These are phyloP conservation scores for Rosa persica DNA, from an alignment of 306 rosid species.

Conservation along the genomic window DNA sequence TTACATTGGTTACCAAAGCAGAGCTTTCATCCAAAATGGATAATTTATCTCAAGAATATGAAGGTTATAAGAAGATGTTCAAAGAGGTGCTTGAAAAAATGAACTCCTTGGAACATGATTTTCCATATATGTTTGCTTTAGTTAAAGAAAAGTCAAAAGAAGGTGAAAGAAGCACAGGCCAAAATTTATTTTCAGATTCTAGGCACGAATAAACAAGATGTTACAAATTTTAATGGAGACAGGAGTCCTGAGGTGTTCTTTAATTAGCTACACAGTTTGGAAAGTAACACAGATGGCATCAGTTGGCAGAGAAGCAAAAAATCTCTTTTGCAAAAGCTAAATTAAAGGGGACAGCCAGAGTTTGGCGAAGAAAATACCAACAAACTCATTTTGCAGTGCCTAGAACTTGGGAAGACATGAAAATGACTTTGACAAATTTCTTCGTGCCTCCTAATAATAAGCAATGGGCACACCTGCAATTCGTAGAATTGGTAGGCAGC, in stretches of 20 bases:
- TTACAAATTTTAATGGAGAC: not conserved
- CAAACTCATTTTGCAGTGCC: too few species aligned
- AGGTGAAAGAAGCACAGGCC: not conserved
- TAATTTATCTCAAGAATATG: not conserved
- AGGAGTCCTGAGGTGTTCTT: not conserved
- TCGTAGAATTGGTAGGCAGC: not conserved
- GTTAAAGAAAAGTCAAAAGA: not conserved
- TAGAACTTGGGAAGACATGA: too few species aligned
- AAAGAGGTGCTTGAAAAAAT: not conserved
- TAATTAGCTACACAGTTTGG: not conserved
- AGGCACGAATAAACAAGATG: not conserved
- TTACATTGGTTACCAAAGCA: not conserved
- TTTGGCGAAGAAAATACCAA: not conserved
- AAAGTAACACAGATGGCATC: too few species aligned
- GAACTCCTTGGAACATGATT: not conserved
- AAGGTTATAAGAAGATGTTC: not conserved
- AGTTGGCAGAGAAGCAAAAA: not conserved
- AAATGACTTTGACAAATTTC: too few species aligned
- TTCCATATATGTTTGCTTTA: not conserved
- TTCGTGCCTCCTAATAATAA: not conserved
- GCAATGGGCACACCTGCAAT: too few species aligned
- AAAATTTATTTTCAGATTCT: not conserved
- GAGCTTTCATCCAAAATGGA: not conserved
- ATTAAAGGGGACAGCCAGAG: too few species aligned
- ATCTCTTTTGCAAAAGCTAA: too few species aligned